phyloP scores from a whole-genome alignment of 2,329 filamentous ascomycete genomes.

The Neurospora crassa region DNA sequence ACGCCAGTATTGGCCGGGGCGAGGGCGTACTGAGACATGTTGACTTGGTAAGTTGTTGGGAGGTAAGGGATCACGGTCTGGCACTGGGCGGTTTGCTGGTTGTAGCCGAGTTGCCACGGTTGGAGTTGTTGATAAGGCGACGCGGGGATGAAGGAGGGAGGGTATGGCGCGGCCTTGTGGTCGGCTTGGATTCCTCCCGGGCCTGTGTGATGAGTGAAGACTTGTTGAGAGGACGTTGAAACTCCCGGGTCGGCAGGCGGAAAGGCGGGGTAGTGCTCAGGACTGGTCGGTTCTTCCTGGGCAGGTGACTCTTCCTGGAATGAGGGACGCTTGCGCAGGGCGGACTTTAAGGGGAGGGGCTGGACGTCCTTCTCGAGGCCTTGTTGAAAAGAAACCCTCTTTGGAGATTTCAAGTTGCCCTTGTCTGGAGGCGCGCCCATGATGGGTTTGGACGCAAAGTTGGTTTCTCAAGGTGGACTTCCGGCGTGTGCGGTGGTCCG shows the following conservation, averaged over 20 bases:
- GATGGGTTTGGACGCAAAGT: neutral
- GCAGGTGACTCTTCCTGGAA: neutral
- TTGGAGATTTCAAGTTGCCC: neutral
- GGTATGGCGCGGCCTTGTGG: neutral
- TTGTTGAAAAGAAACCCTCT: neutral
- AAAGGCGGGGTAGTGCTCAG: neutral
- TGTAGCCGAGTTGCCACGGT: neutral
- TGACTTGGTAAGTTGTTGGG: slow-evolving; percentile 11
- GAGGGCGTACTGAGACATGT: slow-evolving; percentile 30
- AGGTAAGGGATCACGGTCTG: slow-evolving; percentile 7
- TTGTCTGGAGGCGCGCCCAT: neutral
- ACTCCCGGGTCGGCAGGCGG: neutral
- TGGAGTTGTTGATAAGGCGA: slow-evolving; percentile 1
- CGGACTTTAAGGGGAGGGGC: neutral
- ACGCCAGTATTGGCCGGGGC: slow-evolving; percentile 24
- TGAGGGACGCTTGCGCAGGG: neutral
- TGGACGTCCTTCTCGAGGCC: neutral
- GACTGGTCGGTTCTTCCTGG: neutral
- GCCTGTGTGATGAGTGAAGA: neutral
- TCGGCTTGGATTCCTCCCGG: neutral
- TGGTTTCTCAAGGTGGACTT: neutral
- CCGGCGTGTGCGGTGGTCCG: neutral
- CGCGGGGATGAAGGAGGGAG: neutral
- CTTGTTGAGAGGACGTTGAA: neutral
- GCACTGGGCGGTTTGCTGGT: neutral